Evolutionary conservation across 352 stramenopile species (phyloP), one percentile per base, ranked within the genome.

Genomic region (Globisporangium parvum): DNA sequence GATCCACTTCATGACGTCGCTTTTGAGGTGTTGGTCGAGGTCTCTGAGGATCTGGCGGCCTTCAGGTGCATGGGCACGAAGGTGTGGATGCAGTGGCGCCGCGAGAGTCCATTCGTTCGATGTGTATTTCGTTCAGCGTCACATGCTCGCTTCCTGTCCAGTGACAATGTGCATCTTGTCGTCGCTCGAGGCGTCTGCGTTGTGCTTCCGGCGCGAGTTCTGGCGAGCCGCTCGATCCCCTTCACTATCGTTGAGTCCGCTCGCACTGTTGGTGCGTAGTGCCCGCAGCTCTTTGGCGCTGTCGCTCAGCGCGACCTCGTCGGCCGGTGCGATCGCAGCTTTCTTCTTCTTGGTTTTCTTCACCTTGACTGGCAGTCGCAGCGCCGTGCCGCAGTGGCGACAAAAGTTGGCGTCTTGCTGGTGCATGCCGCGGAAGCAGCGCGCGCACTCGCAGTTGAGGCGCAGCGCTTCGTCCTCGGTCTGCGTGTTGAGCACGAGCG

Each of bases 331-430:
- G 6, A 58, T 47, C n/a, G n/a, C 37, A 4, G 49, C 33, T 40
- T 50, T 53, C 48, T 65, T 65, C 55, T 63, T 66, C 48, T 66
- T 67, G 35, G 15, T 23, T 51, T 71, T 67, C 44, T 67, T 67
- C 31, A 41, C 33, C 50, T 67, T 67, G 44, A 47, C 40, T 10
- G 65, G 55, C 26, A 83, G 55, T 6, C 69, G 69, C 48, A 77
- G 51, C 48, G 67, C 66, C 17, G 59, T 63, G 48, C 72, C 70
- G 39, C 72, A 82, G 48, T 68, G 60, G 21, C 72, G 67, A 41
- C 72, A 82, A 31, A 77, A 82, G 23, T 72, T 75, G 35, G 72
- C 69, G 65, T 82, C 72, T 17, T 76, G 60, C 48, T 82, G 72
- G 48, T 82, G 72, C 37, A 77, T 66, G 12, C 63, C 64, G 20